Base-by-base conservation (phyloP, 148 eudicot species). In the Chenopodium berlandieri region DNA sequence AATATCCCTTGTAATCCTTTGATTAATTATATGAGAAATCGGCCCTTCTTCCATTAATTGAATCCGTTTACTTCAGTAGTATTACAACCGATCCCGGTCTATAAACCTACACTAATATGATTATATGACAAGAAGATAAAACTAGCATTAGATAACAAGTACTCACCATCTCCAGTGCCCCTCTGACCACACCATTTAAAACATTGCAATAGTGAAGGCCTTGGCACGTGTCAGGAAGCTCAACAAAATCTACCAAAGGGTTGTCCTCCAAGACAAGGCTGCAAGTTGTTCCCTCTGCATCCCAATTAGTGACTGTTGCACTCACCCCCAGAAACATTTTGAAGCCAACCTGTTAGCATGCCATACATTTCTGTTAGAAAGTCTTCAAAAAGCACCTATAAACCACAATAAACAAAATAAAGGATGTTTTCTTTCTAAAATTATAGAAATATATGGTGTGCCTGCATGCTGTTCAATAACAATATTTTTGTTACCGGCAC, bases 171-270 rank as follows among this genome's bases (percentile, higher is more conserved):
- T 96, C 99, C 30, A 96, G 86, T 23, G 99, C 97, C 84, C 99
- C 99, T 88, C 95, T 86, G 71, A 96, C 83, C 72, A 96, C 95
- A 71, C 99, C 99, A 14, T 98, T 94, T 81, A 96, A 82, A 77
- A 96, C 91, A 85, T 94, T 96, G 91, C 99, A 95, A 65, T 95
- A 95, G 80, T 92, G 87, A 30, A 94, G 94, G 69, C 98, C 97
- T 86, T 92, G 97, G 71, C 95, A 95, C 9, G 98, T 90, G 84
- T 95, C 99, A 3, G 99, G 99, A 85, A 95, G 97, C 89, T 95
- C 97, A 71, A 95, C 99, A 85, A 95, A 95, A 86, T 93, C 99
- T 72, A 94, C 99, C 65, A 95, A 89, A 31, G 99, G 98, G 82
- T 95, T 95, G 87, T 95, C 98, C 86, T 95, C 98, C 89, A 95